phyloP scores from a whole-genome alignment of 2,329 filamentous ascomycete species.

The Beauveria sp. region DNA sequence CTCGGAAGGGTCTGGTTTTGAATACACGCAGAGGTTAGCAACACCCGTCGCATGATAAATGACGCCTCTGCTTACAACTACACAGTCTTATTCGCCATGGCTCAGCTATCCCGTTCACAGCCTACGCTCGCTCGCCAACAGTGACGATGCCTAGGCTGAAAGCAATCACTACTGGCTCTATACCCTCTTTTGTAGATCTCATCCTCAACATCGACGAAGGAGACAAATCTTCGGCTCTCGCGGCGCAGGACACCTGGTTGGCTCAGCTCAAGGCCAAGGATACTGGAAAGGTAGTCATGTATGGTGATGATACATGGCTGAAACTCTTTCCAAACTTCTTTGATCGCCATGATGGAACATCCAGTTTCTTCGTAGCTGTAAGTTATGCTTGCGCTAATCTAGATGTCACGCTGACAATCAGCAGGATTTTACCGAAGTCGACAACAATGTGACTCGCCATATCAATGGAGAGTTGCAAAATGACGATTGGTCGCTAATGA shows the following conservation, averaged over 20 bases:
- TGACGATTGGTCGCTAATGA: conserved; percentile 84
- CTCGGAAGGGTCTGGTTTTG: conserved; percentile 68
- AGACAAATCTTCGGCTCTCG: conserved; percentile 81
- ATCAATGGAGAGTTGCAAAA: conserved; percentile 66
- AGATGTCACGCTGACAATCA: neutral
- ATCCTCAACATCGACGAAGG: conserved; percentile 95
- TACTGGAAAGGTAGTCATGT: conserved; percentile 77
- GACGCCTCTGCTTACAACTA: conserved; percentile 11
- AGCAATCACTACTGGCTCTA: conserved; percentile 92
- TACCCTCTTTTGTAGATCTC: conserved; percentile 95
- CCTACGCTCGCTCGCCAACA: conserved; percentile 90
- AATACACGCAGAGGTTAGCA: conserved; percentile 77
- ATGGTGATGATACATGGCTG: conserved; percentile 96
- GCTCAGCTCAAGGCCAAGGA: conserved; percentile 76
- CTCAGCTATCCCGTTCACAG: conserved; percentile 83
- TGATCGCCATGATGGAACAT: conserved; percentile 80
- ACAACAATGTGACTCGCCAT: conserved; percentile 93
- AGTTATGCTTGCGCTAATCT: conserved; percentile 29
- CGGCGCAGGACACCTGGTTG: conserved; percentile 90
- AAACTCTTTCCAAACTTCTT: conserved; percentile 92
- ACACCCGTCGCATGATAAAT: neutral
- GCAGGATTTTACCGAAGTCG: conserved; percentile 94
- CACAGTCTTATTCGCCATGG: conserved; percentile 74
- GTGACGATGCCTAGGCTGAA: conserved; percentile 98
- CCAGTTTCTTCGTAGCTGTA: conserved; percentile 96